Conservation (phyloP, 495 filamentous ascomycete species). For the Penicillium waksmanii region DNA sequence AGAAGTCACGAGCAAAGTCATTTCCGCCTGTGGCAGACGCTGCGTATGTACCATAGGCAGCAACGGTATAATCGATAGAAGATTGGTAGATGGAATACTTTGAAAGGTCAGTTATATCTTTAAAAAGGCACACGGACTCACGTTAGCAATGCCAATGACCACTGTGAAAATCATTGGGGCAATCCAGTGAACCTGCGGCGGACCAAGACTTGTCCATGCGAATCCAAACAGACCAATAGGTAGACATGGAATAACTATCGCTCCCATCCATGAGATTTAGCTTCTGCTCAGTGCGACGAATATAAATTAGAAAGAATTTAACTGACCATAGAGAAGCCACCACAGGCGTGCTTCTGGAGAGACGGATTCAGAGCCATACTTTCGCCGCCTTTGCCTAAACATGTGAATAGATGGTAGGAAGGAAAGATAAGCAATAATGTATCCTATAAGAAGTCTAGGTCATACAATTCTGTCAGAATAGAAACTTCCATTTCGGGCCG, state of each 20-base stretch:
- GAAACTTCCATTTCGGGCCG: too few species aligned
- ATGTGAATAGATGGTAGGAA: conserved; percentile 65
- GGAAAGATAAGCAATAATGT: conserved; percentile 62
- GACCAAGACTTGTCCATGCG: conserved; percentile 65
- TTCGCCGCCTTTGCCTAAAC: conserved; percentile 47
- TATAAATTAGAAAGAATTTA: too few species aligned
- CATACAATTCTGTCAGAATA: too few species aligned
- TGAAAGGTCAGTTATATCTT: too few species aligned
- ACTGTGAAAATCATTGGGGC: conserved; percentile 59
- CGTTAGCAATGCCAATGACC: conserved; percentile 66
- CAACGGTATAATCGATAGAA: conserved; percentile 84
- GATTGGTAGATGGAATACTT: conserved; percentile 73
- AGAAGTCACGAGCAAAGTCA: conserved; percentile 53
- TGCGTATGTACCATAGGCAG: conserved; percentile 74
- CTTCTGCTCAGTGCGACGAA: too few species aligned
- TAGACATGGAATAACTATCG: too few species aligned
- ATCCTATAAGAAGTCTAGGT: conserved; percentile 58
- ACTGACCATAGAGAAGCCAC: too few species aligned
- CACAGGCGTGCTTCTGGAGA: conserved; percentile 54
- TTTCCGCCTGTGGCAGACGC: conserved; percentile 79
- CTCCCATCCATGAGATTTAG: too few species aligned
- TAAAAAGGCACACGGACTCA: too few species aligned
- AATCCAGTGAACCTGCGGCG: conserved; percentile 60
- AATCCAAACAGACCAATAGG: conserved; percentile 69
- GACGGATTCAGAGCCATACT: conserved; percentile 54